Conservation (phyloP, 768 basidiomycete species). For the Podaxis sp. region DNA sequence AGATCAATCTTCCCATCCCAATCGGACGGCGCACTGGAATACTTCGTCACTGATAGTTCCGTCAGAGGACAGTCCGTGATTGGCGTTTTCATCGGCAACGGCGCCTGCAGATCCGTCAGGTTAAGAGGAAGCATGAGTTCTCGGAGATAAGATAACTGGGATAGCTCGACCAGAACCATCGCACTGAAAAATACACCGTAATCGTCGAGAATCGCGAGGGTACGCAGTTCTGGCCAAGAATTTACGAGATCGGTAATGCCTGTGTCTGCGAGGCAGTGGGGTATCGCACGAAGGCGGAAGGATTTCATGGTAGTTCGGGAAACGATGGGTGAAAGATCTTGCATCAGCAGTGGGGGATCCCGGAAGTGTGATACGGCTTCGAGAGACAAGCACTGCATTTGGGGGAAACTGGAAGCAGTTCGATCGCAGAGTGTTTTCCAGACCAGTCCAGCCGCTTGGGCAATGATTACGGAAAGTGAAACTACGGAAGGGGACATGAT, state of each 20-base stretch:
- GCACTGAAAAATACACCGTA: neutral
- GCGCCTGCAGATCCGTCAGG: neutral
- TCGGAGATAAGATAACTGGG: neutral
- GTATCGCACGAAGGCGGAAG: neutral
- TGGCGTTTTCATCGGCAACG: neutral
- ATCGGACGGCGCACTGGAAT: neutral
- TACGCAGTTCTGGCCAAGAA: neutral
- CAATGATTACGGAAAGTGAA: neutral
- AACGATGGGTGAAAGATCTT: neutral
- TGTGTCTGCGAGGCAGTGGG: neutral
- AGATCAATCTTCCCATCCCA: neutral
- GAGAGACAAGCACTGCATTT: neutral
- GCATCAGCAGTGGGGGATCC: neutral
- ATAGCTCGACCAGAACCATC: neutral
- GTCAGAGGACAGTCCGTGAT: neutral
- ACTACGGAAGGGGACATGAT: neutral
- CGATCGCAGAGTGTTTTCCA: constrained; percentile 5
- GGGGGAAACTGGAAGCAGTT: neutral
- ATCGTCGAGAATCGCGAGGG: neutral
- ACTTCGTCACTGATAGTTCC: neutral
- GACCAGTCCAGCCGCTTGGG: neutral
- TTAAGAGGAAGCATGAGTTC: neutral
- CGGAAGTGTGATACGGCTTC: neutral
- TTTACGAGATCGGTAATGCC: neutral
- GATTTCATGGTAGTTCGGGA: neutral